Conservation (phyloP, 2,329 filamentous ascomycete genomes). For the Alternaria viburni region DNA sequence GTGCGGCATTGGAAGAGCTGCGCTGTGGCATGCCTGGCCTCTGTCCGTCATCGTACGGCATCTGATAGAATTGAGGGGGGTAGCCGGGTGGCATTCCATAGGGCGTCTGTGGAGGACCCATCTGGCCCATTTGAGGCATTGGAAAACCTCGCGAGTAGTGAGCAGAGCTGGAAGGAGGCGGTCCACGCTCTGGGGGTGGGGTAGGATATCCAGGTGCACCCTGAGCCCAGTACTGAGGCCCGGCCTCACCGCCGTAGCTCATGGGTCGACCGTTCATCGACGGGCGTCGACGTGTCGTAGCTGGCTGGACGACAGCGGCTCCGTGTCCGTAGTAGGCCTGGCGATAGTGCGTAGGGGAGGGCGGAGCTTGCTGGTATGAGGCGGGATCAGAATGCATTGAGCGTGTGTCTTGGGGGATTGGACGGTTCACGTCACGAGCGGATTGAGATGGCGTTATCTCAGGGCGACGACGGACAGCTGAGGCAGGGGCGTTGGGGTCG, state of each 20-base stretch:
- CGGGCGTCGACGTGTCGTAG: conserved; percentile 36
- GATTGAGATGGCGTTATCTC: conserved; percentile 34
- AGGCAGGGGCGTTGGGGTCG: conserved; percentile 22
- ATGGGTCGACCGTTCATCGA: no score
- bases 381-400: conserved; percentile 43
- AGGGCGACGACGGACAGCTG: conserved; percentile 19
- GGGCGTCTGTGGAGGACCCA: no score
- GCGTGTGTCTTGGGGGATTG: conserved; percentile 27
- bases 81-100: no score
- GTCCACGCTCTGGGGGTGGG: conserved; percentile 37
- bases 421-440: conserved; percentile 36
- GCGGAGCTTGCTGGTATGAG: conserved; percentile 30
- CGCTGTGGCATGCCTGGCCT: no score
- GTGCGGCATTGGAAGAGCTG: no score
- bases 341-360: conserved; percentile 36
- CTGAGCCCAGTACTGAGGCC: conserved; percentile 22
- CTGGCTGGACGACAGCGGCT: conserved; percentile 38
- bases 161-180: conserved; percentile 41
- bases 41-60: no score
- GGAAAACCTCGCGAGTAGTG: no score
- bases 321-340: conserved; percentile 31
- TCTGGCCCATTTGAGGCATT: no score
- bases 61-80: no score
- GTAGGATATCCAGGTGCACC: conserved; percentile 33
- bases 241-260: conserved; percentile 40